Evolutionary conservation across 495 filamentous ascomycete genomes (phyloP).

Genomic region (Penicillium soppii): DNA sequence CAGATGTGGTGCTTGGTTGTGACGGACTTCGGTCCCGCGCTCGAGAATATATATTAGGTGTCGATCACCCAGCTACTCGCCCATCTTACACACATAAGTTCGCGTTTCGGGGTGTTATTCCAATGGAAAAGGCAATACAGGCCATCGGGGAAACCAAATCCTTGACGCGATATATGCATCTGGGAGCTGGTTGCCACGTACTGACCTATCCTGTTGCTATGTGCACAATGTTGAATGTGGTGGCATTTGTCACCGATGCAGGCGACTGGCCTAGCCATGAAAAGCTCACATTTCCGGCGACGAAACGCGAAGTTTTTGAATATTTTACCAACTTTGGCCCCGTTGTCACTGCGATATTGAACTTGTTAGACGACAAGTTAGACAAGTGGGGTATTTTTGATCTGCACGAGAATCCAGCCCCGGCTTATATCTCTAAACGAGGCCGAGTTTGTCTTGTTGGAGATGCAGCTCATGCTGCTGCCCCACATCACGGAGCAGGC

Average conservation of each 20-base stretch:
- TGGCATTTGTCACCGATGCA: constrained; percentile 31
- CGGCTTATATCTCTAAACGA: constrained; percentile 28
- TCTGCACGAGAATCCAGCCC: constrained; percentile 43
- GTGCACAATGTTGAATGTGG: constrained; percentile 42
- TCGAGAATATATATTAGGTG: constrained; percentile 39
- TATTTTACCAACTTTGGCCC: background rate
- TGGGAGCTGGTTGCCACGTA: constrained; percentile 46
- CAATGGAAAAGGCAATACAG: constrained; percentile 49
- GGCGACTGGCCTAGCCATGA: constrained; percentile 32
- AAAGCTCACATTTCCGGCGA: background rate
- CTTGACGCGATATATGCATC: constrained; percentile 41
- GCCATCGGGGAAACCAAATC: constrained; percentile 49
- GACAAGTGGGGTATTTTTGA: constrained; percentile 58
- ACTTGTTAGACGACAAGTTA: background rate
- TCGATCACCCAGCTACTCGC: constrained; percentile 25
- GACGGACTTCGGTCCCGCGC: constrained; percentile 60
- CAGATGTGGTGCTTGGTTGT: constrained; percentile 52
- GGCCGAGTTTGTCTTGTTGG: constrained; percentile 47
- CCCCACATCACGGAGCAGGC: constrained; percentile 54
- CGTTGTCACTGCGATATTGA: background rate
- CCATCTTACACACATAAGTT: constrained; percentile 48
- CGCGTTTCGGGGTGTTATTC: constrained; percentile 51
- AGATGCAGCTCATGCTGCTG: constrained; percentile 49
- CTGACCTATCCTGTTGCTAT: constrained; percentile 50
- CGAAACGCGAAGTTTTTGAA: background rate